These are phyloP conservation scores for Sherardia arvensis DNA, from an alignment of 257 asterid genomes.

Conservation along the genomic window DNA sequence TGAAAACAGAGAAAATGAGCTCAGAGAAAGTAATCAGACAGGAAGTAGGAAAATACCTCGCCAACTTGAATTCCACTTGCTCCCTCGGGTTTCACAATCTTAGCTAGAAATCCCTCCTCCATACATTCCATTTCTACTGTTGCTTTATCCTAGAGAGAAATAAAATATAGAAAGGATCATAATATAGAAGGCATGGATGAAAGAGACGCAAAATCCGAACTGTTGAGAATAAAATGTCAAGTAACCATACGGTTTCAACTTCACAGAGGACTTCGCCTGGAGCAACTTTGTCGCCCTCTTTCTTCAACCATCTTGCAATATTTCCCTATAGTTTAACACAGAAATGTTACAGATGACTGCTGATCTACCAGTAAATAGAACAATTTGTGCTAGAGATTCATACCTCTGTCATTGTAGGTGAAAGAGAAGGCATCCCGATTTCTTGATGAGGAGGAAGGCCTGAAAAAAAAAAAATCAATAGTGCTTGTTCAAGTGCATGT, in stretches of 20 bases:
- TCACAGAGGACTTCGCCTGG: conserved; percentile 99
- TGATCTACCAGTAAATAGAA: conserved; percentile 10
- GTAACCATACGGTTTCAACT: conserved; percentile 86
- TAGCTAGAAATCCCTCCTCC: conserved; percentile 99
- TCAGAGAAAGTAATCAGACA: not conserved
- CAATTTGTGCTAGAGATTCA: conserved; percentile 7
- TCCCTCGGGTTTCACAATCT: conserved; percentile 82
- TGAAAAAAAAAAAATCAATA: conserved; percentile 25
- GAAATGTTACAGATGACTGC: conserved; percentile 6
- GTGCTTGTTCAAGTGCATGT: not conserved
- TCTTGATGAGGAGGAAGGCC: conserved; percentile 95
- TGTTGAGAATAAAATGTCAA: conserved; percentile 9
- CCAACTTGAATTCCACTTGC: conserved; percentile 94
- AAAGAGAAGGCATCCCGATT: conserved; percentile 98
- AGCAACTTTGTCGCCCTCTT: conserved; percentile 92
- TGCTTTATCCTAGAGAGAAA: conserved; percentile 73
- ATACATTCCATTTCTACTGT: conserved; percentile 99
- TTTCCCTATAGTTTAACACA: conserved; percentile 60
- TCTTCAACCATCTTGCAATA: conserved; percentile 96
- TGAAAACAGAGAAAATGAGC: not conserved
- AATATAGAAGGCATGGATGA: not conserved
- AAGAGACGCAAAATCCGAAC: conserved; percentile 5
- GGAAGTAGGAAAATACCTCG: conserved; percentile 51
- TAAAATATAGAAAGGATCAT: not conserved
- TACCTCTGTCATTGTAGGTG: conserved; percentile 99